Percentiles rank a stretch among this genome's conserved stretches.
phyloP scores from a whole-genome alignment of 371 early-diverging fungal species.

The Mortierella sp. region DNA sequence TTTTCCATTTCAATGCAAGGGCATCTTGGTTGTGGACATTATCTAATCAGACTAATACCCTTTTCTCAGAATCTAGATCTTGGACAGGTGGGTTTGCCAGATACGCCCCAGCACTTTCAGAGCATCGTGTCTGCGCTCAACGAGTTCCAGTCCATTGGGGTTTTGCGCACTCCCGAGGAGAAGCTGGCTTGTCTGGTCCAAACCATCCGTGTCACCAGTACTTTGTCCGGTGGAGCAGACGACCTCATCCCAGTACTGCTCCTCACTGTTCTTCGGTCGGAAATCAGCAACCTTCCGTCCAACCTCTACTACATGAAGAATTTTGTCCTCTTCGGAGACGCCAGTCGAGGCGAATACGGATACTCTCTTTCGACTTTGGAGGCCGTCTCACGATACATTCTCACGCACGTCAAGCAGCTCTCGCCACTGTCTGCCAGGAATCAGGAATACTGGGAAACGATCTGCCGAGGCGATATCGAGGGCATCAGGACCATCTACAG shows the following conservation, averaged over 20 bases:
- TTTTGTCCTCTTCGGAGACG: slow-evolving; percentile 63
- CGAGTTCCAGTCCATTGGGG: slow-evolving; percentile 65
- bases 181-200: slow-evolving; percentile 64
- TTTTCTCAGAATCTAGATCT: slow-evolving; percentile 61
- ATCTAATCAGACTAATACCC: not conserved
- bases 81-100: slow-evolving; percentile 64
- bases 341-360: slow-evolving; percentile 63
- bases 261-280: slow-evolving; percentile 65
- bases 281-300: slow-evolving; percentile 66
- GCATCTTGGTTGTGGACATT: too few species aligned
- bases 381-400: slow-evolving; percentile 65
- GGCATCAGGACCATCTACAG: slow-evolving; percentile 22
- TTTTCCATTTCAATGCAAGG: not conserved
- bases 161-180: slow-evolving; percentile 66
- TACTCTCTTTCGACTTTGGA: slow-evolving; percentile 71
- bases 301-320: slow-evolving; percentile 71
- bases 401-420: slow-evolving; percentile 56
- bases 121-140: slow-evolving; percentile 60
- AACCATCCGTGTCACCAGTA: slow-evolving; percentile 53
- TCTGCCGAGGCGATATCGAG: slow-evolving; percentile 42
- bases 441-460: slow-evolving; percentile 57
- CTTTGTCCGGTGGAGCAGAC: slow-evolving; percentile 58
- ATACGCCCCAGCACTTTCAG: slow-evolving; percentile 47
- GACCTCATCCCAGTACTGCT: slow-evolving; percentile 65
- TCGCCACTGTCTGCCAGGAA: slow-evolving; percentile 58